A percentile compares a stretch with the other conserved stretches of the same genome.
These are phyloP conservation scores for Backusella macrospora DNA, from an alignment of 192 early-diverging fungal species.

Conservation along the genomic window DNA sequence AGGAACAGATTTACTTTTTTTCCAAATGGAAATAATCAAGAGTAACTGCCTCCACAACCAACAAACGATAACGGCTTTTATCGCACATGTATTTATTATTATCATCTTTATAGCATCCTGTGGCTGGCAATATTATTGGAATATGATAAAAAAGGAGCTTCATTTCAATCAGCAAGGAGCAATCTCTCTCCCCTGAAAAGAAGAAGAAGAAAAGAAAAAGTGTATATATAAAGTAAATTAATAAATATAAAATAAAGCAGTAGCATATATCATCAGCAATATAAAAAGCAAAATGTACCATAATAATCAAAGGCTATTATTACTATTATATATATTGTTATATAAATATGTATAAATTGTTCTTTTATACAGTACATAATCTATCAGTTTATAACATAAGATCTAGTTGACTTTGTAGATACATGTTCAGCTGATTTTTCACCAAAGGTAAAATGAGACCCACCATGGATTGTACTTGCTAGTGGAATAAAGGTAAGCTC, in stretches of 20 bases:
- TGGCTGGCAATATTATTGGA: slow-evolving; percentile 8
- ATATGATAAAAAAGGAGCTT: slow-evolving; percentile 2
- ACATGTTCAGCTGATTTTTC: not conserved
- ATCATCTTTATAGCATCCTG: not conserved
- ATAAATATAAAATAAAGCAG: not conserved
- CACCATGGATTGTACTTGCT: slow-evolving; percentile 3
- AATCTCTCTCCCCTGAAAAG: not conserved
- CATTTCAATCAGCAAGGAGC: not conserved
- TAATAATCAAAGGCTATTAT: not conserved
- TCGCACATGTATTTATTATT: not conserved
- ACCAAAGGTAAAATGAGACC: not conserved
- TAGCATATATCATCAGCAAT: not conserved
- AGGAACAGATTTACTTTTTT: not conserved
- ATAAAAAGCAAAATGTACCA: not conserved
- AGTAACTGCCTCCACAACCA: not conserved
- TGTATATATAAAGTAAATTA: not conserved
- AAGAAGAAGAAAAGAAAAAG: not conserved
- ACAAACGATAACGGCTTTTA: not conserved
- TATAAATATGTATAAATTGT: no score
- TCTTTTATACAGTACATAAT: no score
- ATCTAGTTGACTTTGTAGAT: not conserved
- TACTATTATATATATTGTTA: no score
- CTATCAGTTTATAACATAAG: not conserved
- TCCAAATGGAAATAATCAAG: not conserved
- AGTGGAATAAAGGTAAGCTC: not conserved